A percentile compares a stretch with the other conserved stretches of the same genome.
Conservation (phyloP, 139 green algal genomes). For the Raphidocelis subcapitata region DNA sequence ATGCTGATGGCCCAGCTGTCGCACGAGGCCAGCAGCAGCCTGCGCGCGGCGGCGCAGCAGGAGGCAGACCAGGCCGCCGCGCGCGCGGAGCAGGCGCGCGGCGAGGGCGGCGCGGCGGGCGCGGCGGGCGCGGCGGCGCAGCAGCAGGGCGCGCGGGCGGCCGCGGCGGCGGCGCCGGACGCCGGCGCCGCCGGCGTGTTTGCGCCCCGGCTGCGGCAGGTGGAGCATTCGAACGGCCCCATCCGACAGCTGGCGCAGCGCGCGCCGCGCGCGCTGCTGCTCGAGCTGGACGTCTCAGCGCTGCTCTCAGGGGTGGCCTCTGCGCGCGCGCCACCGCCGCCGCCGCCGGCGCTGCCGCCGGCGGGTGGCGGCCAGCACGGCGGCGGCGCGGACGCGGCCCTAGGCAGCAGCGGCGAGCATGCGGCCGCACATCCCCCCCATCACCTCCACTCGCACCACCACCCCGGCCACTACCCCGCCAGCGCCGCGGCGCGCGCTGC, state of each 20-base stretch:
- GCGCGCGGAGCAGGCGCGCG: neutral
- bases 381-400: neutral
- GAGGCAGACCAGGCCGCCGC: slow-evolving; percentile 5
- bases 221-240: neutral
- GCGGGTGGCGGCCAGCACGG: slow-evolving; percentile 2
- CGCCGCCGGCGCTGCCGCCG: neutral
- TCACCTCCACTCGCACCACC: neutral
- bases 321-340: no score
- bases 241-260: neutral
- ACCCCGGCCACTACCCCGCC: neutral
- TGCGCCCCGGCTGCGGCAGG: neutral
- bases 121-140: neutral
- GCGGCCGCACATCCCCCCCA: neutral
- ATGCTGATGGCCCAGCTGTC: slow-evolving; percentile 18
- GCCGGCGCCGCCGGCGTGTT: neutral
- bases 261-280: slow-evolving; percentile 6
- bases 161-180: slow-evolving; percentile 4
- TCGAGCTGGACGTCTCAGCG: slow-evolving; percentile 2
- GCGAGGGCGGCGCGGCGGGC: neutral
- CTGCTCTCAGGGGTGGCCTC: no score
- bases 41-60: slow-evolving; percentile 15
- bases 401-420: neutral
- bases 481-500: neutral
- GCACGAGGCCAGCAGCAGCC: slow-evolving; percentile 23
- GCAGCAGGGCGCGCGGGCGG: neutral